Percentiles rank a stretch among this genome's conserved stretches.
phyloP scores from a whole-genome alignment of 2,329 filamentous ascomycete species.

The Lachnellula hyalina region DNA sequence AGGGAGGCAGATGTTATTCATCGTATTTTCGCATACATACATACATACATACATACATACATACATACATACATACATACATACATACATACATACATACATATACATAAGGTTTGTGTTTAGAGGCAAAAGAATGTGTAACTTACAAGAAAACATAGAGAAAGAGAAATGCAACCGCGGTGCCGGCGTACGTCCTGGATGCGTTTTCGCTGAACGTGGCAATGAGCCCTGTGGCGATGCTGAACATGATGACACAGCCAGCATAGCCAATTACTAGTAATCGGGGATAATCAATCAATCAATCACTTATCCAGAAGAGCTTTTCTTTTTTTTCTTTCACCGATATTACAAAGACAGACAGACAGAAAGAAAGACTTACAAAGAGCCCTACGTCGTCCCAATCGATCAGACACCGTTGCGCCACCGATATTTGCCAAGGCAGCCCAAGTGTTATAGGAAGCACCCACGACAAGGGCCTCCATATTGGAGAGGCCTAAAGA shows the following conservation, averaged over 20 bases:
- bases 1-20: background rate
- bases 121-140: background rate
- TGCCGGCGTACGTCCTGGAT: conserved; percentile 4
- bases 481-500: conserved; percentile 8
- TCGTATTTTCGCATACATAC: no score
- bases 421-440: conserved; percentile 8
- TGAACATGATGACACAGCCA: conserved; percentile 6
- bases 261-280: conserved; percentile 7
- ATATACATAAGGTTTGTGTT: background rate
- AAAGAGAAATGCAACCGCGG: conserved; percentile 10
- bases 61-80: background rate
- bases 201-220: conserved; percentile 7
- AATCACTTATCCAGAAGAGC: no score
- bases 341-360: no score
- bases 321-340: no score
- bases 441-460: conserved; percentile 13
- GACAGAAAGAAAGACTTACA: background rate
- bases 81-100: no score
- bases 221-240: conserved; percentile 9
- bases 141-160: conserved; percentile 11
- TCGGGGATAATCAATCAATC: background rate
- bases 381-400: conserved; percentile 8
- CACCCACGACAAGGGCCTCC: conserved; percentile 9
- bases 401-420: conserved; percentile 6
- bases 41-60: background rate